phyloP scores from a whole-genome alignment of 192 early-diverging fungal species.

The Backusella tarrabulga region DNA sequence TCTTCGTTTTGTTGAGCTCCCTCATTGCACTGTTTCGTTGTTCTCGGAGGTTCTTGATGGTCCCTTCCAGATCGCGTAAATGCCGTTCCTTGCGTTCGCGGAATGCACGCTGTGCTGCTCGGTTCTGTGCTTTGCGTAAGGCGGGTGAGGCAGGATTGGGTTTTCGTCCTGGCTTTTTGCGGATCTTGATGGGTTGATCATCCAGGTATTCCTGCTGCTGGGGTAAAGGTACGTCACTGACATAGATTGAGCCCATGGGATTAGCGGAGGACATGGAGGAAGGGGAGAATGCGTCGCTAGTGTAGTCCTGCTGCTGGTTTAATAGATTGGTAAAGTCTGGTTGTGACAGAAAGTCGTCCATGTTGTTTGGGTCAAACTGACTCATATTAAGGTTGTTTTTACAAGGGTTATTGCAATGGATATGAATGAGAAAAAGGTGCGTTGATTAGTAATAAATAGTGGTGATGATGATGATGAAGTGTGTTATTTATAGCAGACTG shows the following conservation, averaged over 20 bases:
- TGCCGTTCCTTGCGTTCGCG: slow-evolving; percentile 84
- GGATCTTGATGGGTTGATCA: slow-evolving; percentile 41
- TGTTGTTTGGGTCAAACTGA: not conserved
- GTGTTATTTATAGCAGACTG: not conserved
- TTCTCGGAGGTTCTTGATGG: slow-evolving; percentile 66
- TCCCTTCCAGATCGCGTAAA: slow-evolving; percentile 69
- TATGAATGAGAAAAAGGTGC: not conserved
- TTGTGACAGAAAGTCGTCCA: slow-evolving; percentile 1
- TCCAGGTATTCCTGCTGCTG: not conserved
- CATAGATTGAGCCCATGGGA: not conserved
- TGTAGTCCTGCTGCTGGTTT: not conserved
- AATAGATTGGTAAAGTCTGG: not conserved
- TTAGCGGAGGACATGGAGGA: not conserved
- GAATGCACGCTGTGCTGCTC: slow-evolving; percentile 88
- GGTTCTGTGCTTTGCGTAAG: slow-evolving; percentile 74
- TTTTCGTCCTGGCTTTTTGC: slow-evolving; percentile 59
- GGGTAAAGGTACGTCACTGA: not conserved
- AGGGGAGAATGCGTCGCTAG: not conserved
- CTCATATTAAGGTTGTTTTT: not conserved
- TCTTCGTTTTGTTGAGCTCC: slow-evolving; percentile 39
- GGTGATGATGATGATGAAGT: not conserved
- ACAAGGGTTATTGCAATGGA: not conserved
- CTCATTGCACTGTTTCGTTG: slow-evolving; percentile 45
- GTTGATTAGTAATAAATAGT: not conserved
- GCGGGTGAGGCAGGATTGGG: slow-evolving; percentile 59